Base-by-base conservation (phyloP, 1,139 yeast species). In the Candida pseudocylindracea region DNA sequence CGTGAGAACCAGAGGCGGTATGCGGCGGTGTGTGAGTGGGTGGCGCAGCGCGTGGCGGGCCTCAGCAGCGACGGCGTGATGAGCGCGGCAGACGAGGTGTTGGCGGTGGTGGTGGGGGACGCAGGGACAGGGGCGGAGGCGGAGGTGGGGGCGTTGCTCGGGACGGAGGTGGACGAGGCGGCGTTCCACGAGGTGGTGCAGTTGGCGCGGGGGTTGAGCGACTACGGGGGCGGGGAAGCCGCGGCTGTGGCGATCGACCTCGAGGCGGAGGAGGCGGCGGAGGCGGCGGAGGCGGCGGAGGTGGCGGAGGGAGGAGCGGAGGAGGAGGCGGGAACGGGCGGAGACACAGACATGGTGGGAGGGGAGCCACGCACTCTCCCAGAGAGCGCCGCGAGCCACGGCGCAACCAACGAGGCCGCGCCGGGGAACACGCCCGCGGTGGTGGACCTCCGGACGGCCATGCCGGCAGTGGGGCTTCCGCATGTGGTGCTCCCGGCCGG, bases 401-500 rank as follows among this genome's bases (percentile, higher is more conserved):
- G n/a, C n/a, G n/a, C n/a, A n/a, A n/a, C n/a, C n/a, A n/a, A n/a
- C n/a, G n/a, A n/a, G n/a, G n/a, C n/a, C n/a, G n/a, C n/a, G n/a
- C n/a, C n/a, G n/a, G n/a, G n/a, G n/a, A n/a, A n/a, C n/a, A n/a
- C 10, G 8, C 29, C 28, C 7, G 11, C 28, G 11, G 28, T n/a
- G 11, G 11, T 26, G 11, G 28, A 26, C 28, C 11, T n/a, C 11
- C 28, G 11, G 28, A 26, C 28, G 4, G 11, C 11, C 10, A 8
- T 10, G 28, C 7, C 28, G 7, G 7, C 28, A n/a, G 4, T 8
- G 11, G 29, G 3, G 8, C 12, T 12, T 3, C 29, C 11, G 3
- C 8, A 2, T 27, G 61, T 81, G 2, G 83, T 80, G 43, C 53
- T 85, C 10, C 72, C 67, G 15, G 59, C 68, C 10, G 51, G 78